These are phyloP conservation scores for Podaxis mareebaensis DNA, from an alignment of 768 basidiomycete genomes.

Conservation along the genomic window DNA sequence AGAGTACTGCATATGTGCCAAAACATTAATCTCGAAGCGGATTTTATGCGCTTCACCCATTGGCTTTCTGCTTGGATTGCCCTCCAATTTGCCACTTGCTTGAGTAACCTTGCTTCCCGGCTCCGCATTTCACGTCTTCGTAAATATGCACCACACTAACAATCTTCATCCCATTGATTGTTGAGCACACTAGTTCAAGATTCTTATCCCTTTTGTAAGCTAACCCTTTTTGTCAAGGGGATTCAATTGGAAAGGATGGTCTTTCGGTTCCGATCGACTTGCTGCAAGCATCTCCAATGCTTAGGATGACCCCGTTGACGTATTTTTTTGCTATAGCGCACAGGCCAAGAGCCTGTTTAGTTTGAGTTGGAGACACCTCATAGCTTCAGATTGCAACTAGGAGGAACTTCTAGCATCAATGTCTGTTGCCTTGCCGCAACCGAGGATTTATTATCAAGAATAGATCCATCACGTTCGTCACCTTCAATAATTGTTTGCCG, in stretches of 20 bases:
- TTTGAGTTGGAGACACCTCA: too few relatives aligned
- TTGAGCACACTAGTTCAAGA: neutral
- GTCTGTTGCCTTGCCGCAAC: too few relatives aligned
- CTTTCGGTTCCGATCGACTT: neutral
- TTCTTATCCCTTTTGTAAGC: neutral
- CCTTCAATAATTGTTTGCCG: too few relatives aligned
- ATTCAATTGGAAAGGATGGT: neutral
- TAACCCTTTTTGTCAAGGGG: neutral
- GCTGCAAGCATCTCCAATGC: too few relatives aligned
- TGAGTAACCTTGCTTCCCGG: neutral
- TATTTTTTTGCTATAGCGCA: too few relatives aligned
- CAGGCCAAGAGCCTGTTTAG: too few relatives aligned
- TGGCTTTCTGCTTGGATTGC: neutral
- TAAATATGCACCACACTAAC: neutral
- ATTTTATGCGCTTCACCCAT: neutral
- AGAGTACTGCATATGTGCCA: too few relatives aligned
- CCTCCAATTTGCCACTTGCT: neutral
- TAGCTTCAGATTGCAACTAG: too few relatives aligned
- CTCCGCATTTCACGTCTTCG: neutral
- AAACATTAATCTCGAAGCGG: neutral
- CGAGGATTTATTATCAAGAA: too few relatives aligned
- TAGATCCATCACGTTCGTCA: too few relatives aligned
- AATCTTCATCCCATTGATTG: neutral
- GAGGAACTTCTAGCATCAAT: too few relatives aligned
- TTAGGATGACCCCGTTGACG: too few relatives aligned